phyloP scores from a whole-genome alignment of 768 basidiomycete species.

The Pleurotus djamor region DNA sequence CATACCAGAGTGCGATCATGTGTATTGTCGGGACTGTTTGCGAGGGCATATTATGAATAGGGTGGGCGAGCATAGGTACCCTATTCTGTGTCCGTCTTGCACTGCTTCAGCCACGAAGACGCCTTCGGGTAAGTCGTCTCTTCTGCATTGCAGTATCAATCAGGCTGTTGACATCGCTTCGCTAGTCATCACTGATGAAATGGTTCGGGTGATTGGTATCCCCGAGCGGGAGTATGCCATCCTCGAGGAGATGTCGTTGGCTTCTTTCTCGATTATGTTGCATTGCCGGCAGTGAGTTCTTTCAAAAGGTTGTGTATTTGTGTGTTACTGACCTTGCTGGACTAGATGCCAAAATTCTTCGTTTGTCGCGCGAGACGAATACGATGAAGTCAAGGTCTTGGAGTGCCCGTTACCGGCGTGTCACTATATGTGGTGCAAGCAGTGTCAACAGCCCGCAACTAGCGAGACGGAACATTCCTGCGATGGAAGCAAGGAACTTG shows the following conservation, averaged over 20 bases:
- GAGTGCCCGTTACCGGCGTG: constrained; percentile 42
- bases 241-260: constrained; percentile 44
- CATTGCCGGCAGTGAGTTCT: constrained; percentile 42
- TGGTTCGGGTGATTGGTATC: constrained; percentile 43
- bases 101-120: constrained; percentile 20
- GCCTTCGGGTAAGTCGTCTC: constrained; percentile 17
- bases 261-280: constrained; percentile 37
- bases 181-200: constrained; percentile 32
- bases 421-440: constrained; percentile 47
- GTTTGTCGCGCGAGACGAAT: constrained; percentile 43
- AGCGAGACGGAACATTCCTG: constrained; percentile 40
- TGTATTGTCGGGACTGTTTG: constrained; percentile 46
- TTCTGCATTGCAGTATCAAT: neutral
- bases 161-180: neutral
- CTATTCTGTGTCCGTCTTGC: constrained; percentile 52
- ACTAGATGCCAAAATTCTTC: constrained; percentile 37
- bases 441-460: constrained; percentile 36
- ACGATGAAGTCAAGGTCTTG: constrained; percentile 27
- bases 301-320: too few relatives aligned
- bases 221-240: constrained; percentile 33
- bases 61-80: constrained; percentile 44
- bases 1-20: constrained; percentile 39
- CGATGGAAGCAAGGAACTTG: constrained; percentile 48
- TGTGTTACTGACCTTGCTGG: too few relatives aligned
- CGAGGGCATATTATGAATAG: constrained; percentile 28